Conservation (phyloP, 139 green algal genomes). For the Micractinium sp. region DNA sequence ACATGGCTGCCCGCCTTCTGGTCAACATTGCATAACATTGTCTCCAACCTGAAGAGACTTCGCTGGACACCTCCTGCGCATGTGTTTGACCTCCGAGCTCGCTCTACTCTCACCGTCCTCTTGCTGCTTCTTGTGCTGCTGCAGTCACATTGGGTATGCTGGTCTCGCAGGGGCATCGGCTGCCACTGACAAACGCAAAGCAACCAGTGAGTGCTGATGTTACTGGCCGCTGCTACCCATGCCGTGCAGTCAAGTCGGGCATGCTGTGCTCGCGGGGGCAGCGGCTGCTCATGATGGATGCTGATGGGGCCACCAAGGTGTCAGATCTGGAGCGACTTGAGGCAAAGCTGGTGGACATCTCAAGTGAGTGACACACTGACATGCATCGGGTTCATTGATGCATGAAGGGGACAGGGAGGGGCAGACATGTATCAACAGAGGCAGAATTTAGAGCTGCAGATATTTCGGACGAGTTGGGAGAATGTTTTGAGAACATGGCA, state of each 20-base stretch:
- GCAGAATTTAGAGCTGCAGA: no score
- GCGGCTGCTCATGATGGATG: constrained; percentile 88
- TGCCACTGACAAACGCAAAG: no score
- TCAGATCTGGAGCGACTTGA: constrained; percentile 88
- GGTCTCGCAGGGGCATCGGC: no score
- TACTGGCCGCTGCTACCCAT: not conserved
- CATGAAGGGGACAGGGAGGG: not conserved
- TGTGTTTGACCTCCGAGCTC: not conserved
- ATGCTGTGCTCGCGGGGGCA: constrained; percentile 50
- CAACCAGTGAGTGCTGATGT: not conserved
- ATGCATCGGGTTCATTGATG: not conserved
- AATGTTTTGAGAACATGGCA: no score
- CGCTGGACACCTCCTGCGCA: no score
- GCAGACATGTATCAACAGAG: no score
- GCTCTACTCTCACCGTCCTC: no score
- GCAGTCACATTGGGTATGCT: not conserved
- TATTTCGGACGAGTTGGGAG: no score
- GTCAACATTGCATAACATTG: no score
- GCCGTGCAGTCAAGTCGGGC: constrained; percentile 24
- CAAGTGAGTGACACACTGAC: not conserved
- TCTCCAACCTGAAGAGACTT: not conserved
- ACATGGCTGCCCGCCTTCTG: not conserved
- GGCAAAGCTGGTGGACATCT: constrained; percentile 51
- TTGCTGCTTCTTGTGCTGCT: not conserved
- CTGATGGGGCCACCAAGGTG: constrained; percentile 88